Base-by-base conservation (phyloP, 2,329 filamentous ascomycete species). In the Colletotrichum camelliae region DNA sequence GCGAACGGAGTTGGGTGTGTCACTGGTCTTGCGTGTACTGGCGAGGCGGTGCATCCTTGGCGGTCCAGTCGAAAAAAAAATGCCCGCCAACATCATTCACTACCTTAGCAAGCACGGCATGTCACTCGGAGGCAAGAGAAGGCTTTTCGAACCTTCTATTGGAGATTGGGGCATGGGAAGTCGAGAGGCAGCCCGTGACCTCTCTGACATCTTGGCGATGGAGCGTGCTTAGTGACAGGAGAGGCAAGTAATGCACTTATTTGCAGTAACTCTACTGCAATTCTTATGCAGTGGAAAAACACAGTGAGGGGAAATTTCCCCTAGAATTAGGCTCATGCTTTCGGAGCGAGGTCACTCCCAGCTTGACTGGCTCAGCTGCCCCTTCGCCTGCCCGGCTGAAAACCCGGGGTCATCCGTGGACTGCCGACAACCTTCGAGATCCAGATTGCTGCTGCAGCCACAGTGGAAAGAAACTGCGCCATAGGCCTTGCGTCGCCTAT, bases 11-110 rank as follows among this genome's bases (percentile, higher is more conserved):
- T 64, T 39, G 43, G 24, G 61, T 73, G 70, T 67, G 62, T 66
- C 37, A 43, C 39, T 31, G 21, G 64, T 76, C 65, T 76, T 76
- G 74, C 74, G 71, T 75, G 71, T 70, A 21, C 74, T 29, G 9
- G 9, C 35, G 65, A 70, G 71, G 71, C 74, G 48, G 74, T 65
- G 73, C 74, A 76, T 74, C 48, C 74, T 76, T 76, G 74, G 74
- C 74, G 66, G 58, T 24, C 33, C 65, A 43, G 6, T 69, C 55
- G 21, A 61, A 66, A 66, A 33, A 15, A 21, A 21, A 24, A n/a
- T 52, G 43, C 2, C 43, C 43, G 43, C 43, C 3, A 52, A 10
- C 39, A 48, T 39, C 27, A 4, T 10, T 24, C 15, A 29, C 62
- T 43, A 21, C 21, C 21, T 21, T 21, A 13, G 13, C 24, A 16